Base-by-base conservation (phyloP, 2,329 filamentous ascomycete species). In the Fulvia fulva region DNA sequence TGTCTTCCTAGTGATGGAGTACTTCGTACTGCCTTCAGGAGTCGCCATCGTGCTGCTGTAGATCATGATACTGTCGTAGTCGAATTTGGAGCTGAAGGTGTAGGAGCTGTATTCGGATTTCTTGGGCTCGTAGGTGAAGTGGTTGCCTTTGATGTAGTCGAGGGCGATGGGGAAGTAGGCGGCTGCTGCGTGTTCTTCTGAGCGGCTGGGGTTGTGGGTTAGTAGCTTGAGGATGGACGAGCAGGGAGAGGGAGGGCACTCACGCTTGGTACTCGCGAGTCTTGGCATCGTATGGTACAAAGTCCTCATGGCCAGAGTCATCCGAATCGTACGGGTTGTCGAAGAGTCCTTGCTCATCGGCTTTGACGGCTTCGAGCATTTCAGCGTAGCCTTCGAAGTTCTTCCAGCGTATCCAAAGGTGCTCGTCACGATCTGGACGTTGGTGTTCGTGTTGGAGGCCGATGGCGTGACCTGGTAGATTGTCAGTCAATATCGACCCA, bases 1-100 rank as follows among this genome's bases (percentile, higher is more conserved):
- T 7, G 41, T 19, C 43, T 47, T 55, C 1, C 37, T 14, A 4
- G 25, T 55, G 3, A 55, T 46, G 25, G 28, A 28, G 9, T 55
- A 32, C 43, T 22, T 21, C 22, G 9, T 28, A 11, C 22, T 44
- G 14, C n/a, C 41, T 3, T 9, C 6, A 1, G 52, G 23, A 1
- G 19, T 25, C 2, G 34, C 52, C 43, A 32, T 21, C 6, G 41
- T 47, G n/a, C 34, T 11, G 26, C 26, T 26, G 41, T 55, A 55
- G 23, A 55, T 28, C 52, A 55, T 55, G 57, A 94, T 89, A 9
- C 75, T 75, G 60, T 78, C 75, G 59, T 78, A 78, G 60, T 67
- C 63, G 51, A 66, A 63, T 55, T 63, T 64, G 26, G 63, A 56
- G 32, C 21, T 28, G 41, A 46, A 55, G 5, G 28, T 21, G 25